A percentile compares a stretch with the other conserved stretches of the same genome.
Evolutionary conservation across 2,329 filamentous ascomycete genomes (phyloP).

Genomic region (Cladosporium sp.): DNA sequence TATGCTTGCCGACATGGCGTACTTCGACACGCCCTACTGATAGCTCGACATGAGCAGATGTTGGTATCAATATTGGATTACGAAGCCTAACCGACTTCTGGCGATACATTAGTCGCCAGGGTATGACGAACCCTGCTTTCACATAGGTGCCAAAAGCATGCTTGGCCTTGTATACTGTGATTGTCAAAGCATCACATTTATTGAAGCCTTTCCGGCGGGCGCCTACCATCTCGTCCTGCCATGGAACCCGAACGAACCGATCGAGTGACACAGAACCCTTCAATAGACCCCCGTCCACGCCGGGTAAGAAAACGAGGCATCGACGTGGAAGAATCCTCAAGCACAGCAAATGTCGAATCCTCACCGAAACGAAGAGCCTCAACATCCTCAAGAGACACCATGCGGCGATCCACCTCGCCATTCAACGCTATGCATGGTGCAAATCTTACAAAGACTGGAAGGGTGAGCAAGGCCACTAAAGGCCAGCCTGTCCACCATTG

Average conservation of each 20-base stretch:
- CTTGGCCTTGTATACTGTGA: too few relatives aligned
- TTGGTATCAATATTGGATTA: constrained; percentile 6
- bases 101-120: background rate
- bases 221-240: too few relatives aligned
- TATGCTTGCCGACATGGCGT: too few relatives aligned
- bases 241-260: too few relatives aligned
- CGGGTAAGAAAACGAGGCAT: background rate
- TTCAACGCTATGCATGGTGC: constrained; percentile 28
- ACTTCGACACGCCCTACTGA: background rate
- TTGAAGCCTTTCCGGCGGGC: too few relatives aligned
- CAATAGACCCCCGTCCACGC: background rate
- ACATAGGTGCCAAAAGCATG: too few relatives aligned
- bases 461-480: constrained; percentile 46
- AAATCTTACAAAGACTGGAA: constrained; percentile 42
- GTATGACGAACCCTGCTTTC: background rate
- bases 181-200: too few relatives aligned
- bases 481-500: constrained; percentile 43
- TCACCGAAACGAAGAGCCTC: background rate
- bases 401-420: constrained; percentile 33
- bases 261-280: too few relatives aligned
- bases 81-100: too few relatives aligned
- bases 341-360: background rate
- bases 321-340: background rate
- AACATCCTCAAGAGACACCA: constrained; percentile 15
- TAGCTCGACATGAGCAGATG: background rate